phyloP scores from a whole-genome alignment of 2,329 filamentous ascomycete genomes.

The Rhynchosporium agropyri region DNA sequence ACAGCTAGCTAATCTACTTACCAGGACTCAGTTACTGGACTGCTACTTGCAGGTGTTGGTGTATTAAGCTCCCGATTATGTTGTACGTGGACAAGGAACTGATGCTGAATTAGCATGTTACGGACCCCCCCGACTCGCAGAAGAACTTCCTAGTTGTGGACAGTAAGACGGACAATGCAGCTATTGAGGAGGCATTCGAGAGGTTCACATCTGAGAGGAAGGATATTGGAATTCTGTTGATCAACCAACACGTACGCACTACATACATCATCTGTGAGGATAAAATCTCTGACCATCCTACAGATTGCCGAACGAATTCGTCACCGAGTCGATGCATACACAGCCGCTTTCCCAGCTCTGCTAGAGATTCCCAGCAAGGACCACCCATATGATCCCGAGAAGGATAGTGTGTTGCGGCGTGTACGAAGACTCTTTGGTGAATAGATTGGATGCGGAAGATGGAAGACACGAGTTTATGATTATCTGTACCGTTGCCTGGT shows the following conservation, averaged over 20 bases:
- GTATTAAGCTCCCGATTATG: constrained; percentile 69
- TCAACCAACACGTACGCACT: constrained; percentile 87
- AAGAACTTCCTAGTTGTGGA: constrained; percentile 99
- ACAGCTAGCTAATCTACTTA: neutral
- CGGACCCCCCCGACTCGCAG: constrained; percentile 81
- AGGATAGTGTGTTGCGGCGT: constrained; percentile 93
- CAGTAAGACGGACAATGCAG: constrained; percentile 82
- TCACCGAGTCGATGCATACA: constrained; percentile 86
- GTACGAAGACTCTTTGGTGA: constrained; percentile 75
- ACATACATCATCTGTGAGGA: neutral
- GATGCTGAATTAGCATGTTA: constrained; percentile 71
- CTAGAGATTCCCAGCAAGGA: constrained; percentile 99
- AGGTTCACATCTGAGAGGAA: constrained; percentile 87
- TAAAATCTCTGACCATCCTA: constrained; percentile 19
- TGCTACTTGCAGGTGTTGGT: constrained; percentile 92
- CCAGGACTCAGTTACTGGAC: constrained; percentile 92
- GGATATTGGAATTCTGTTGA: constrained; percentile 94
- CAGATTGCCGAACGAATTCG: constrained; percentile 95
- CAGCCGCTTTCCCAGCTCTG: constrained; percentile 91
- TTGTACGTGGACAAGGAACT: constrained; percentile 19
- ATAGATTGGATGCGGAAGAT: constrained; percentile 53
- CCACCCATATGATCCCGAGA: constrained; percentile 97
- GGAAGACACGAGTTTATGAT: constrained; percentile 7
- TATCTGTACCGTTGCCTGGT: neutral
- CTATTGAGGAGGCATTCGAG: constrained; percentile 90